phyloP scores from a whole-genome alignment of 495 filamentous ascomycete species.

The Evernia prunastri region DNA sequence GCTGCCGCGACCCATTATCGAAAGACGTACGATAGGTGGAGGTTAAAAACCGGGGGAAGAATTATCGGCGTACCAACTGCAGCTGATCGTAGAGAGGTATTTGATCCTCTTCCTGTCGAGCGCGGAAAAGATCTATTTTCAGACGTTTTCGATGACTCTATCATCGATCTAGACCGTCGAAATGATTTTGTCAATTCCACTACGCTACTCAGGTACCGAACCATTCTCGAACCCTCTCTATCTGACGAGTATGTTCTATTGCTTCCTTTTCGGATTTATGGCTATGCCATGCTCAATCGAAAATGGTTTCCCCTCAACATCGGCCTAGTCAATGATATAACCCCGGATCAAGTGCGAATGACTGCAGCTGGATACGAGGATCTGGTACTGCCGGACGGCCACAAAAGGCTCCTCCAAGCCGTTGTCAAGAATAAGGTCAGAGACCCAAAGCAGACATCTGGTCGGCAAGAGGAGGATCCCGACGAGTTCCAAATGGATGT shows the following conservation, averaged over 20 bases:
- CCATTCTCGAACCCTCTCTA: neutral
- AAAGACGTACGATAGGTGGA: neutral
- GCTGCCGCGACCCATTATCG: conserved; percentile 1
- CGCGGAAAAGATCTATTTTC: neutral
- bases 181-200: neutral
- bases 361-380: neutral
- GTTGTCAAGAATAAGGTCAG: conserved; percentile 9
- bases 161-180: conserved; percentile 1
- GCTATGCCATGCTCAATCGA: conserved; percentile 4
- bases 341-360: neutral
- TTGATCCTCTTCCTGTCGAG: neutral
- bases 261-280: conserved; percentile 3
- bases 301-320: conserved; percentile 5
- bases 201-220: neutral
- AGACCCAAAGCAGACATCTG: neutral
- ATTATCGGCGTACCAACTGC: neutral
- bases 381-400: neutral
- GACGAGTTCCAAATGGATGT: conserved; percentile 23
- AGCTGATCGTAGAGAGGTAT: neutral
- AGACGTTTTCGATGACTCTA: conserved; percentile 6
- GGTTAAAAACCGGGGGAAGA: neutral
- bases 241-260: conserved; percentile 1
- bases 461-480: neutral
- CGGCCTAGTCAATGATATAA: neutral
- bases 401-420: conserved; percentile 11